A percentile compares a stretch with the other conserved stretches of the same genome.
Conservation (phyloP, 2,329 filamentous ascomycete species). For the Triangularia verruculosa region DNA sequence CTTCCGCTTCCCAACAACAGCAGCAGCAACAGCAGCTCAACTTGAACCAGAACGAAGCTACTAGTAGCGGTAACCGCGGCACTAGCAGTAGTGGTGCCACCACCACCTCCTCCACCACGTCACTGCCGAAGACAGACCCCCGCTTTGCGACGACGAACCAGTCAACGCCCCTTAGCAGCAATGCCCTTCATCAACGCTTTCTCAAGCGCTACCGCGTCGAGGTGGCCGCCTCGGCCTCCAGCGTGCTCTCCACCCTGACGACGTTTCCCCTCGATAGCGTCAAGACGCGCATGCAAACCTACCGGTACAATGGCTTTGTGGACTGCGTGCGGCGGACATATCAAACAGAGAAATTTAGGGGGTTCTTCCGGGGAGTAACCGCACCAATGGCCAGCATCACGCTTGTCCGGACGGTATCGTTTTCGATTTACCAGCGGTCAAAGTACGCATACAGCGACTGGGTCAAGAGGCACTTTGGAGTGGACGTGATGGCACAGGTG, state of each 20-base stretch:
- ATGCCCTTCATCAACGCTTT: constrained; percentile 44
- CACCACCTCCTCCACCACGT: constrained; percentile 19
- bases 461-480: constrained; percentile 63
- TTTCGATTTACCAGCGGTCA: constrained; percentile 63
- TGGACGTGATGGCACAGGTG: constrained; percentile 71
- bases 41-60: neutral
- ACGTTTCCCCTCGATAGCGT: constrained; percentile 87
- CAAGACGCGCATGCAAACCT: constrained; percentile 87
- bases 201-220: constrained; percentile 77
- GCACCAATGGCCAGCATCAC: constrained; percentile 65
- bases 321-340: constrained; percentile 77
- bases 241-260: constrained; percentile 71
- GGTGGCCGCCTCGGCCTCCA: constrained; percentile 73
- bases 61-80: neutral
- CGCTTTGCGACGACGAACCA: constrained; percentile 14
- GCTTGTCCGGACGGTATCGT: constrained; percentile 41
- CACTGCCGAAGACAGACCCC: constrained; percentile 16
- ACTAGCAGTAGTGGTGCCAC: constrained; percentile 4
- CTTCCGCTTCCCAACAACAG: constrained; percentile 8
- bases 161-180: constrained; percentile 18
- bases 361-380: constrained; percentile 80
- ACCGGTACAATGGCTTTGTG: constrained; percentile 70
- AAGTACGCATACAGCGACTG: constrained; percentile 71
- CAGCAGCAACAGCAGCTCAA: constrained; percentile 11
- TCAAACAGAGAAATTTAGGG: constrained; percentile 64